These are phyloP conservation scores for Stephania yunnanensis DNA, from an alignment of 164 flowering plant genomes.

Conservation along the genomic window DNA sequence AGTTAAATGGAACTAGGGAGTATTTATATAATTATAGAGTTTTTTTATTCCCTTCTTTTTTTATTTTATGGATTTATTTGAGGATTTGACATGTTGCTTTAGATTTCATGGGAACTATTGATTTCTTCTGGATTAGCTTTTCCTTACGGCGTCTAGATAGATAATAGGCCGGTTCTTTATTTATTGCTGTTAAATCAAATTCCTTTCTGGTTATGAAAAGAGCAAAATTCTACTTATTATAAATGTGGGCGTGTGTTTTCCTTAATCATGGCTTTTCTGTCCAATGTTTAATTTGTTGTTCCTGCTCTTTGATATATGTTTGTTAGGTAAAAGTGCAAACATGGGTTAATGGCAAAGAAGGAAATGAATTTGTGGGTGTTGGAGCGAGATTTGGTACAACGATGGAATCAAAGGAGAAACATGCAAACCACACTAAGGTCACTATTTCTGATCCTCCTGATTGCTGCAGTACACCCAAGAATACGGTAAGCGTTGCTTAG, in stretches of 20 bases:
- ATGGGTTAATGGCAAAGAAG: conserved; percentile 41
- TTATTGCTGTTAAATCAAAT: background rate
- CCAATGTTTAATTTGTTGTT: background rate
- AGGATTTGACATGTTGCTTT: background rate
- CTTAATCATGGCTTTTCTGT: background rate
- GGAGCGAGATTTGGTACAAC: conserved; percentile 73
- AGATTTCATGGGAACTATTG: background rate
- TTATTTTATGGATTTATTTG: background rate
- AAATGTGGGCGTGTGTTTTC: background rate
- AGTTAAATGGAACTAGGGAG: background rate
- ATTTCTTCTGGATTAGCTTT: background rate
- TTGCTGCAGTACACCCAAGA: conserved; percentile 48
- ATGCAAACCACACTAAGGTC: conserved; percentile 48
- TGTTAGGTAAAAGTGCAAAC: conserved; percentile 64
- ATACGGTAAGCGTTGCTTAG: conserved; percentile 36
- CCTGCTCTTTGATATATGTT: background rate
- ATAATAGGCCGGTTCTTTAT: background rate
- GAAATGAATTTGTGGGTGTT: conserved; percentile 54
- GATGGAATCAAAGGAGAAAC: conserved; percentile 64
- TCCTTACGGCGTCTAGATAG: background rate
- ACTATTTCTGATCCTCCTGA: conserved; percentile 60
- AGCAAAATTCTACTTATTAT: background rate
- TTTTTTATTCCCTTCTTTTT: background rate
- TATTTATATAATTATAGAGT: background rate
- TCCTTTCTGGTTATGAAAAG: background rate